phyloP scores from a whole-genome alignment of 768 basidiomycete genomes.

The Myochromella boudieri region DNA sequence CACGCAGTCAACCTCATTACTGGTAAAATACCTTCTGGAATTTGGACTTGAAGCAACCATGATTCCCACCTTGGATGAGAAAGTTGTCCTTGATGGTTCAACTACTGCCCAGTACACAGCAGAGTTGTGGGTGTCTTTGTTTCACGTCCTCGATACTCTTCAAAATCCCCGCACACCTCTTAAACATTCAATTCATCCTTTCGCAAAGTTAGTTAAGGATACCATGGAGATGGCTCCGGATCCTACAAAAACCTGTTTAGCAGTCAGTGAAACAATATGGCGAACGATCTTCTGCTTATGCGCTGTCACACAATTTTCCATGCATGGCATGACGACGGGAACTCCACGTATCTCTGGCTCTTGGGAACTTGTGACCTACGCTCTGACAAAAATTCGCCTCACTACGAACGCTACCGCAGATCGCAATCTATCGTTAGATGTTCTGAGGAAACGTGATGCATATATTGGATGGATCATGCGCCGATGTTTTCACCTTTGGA shows the following conservation, averaged over 20 bases:
- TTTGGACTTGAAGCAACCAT: conserved; percentile 52
- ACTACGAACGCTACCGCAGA: conserved; percentile 46
- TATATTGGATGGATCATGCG: conserved; percentile 70
- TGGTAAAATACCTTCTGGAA: conserved; percentile 53
- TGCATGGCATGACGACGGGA: conserved; percentile 37
- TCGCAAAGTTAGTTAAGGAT: conserved; percentile 46
- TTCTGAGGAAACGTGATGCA: conserved; percentile 57
- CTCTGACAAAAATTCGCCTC: conserved; percentile 61
- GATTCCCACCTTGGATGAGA: conserved; percentile 33
- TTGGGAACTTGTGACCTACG: conserved; percentile 65
- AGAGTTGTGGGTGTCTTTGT: conserved; percentile 75
- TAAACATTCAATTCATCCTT: conserved; percentile 27
- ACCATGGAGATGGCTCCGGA: conserved; percentile 24
- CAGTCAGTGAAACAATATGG: conserved; percentile 73
- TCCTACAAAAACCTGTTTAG: conserved; percentile 31
- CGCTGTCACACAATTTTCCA: conserved; percentile 77
- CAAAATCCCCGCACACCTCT: conserved; percentile 10
- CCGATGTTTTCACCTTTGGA: conserved; percentile 72
- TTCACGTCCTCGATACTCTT: conserved; percentile 49
- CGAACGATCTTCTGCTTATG: conserved; percentile 65
- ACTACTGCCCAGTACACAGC: conserved; percentile 42
- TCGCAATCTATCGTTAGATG: conserved; percentile 30
- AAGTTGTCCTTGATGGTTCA: conserved; percentile 33
- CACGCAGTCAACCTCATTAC: conserved; percentile 29
- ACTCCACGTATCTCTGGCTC: conserved; percentile 43